Evolutionary conservation across 2,329 filamentous ascomycete genomes (phyloP), one percentile per base, ranked within the genome.

Genomic region (Nemania bipapillata): DNA sequence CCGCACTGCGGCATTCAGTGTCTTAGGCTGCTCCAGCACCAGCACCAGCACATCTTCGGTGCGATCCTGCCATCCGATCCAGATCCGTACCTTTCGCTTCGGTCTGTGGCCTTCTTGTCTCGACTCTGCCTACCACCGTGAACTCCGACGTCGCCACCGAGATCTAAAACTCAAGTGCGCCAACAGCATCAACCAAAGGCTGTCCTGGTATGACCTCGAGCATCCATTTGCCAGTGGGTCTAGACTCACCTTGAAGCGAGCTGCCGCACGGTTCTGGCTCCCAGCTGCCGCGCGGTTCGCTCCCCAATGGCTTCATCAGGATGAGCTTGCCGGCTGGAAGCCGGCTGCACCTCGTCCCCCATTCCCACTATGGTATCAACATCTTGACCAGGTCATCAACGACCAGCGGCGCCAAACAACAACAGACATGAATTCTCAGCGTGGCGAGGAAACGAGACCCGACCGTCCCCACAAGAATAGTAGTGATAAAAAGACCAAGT

Each of bases 21-120:
- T 62, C 49, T 60, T 75, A 15, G 70, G 67, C n/a, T 67, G 70
- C 20, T 65, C 65, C 5, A 59, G 55, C 30, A 52, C 47, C 2
- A 15, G 47, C 30, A 52, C 47, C 2, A 15, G 47, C 30, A 52
- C 72, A 28, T 73, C 75, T 37, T 53, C 75, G 15, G 53, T 73
- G 30, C 69, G 66, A 20, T 47, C 59, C 20, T 72, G 73, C 37
- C 77, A 77, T 55, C 75, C 72, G 20, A 77, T 81, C 50, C 85
- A 86, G 69, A 78, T 73, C 37, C 83, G 87, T 40, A 75, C 74
- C 40, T 86, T 87, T 68, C 83, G 85, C 67, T 83, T 87, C 66
- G 83, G 81, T 59, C 72, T 81, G 20, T 87, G 85, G 83, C 80
- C 82, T 7, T 81, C 79, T 32, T 81, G 80, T 52, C 71, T 81